These are phyloP conservation scores for Ganoderma multipileum DNA, from an alignment of 1,284 basidiomycete genomes.

Conservation along the genomic window DNA sequence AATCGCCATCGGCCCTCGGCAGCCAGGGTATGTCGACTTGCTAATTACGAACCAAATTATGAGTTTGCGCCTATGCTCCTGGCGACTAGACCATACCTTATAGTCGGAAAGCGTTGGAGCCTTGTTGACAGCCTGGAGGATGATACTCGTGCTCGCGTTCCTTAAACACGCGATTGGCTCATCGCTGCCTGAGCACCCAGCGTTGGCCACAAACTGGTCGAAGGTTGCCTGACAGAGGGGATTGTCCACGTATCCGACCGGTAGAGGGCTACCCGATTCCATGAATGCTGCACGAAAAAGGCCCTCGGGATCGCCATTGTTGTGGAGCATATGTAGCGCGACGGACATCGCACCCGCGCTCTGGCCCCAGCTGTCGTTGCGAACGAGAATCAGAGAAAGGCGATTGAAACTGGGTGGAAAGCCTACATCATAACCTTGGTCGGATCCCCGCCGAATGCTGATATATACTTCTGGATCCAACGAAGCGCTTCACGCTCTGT, in stretches of 20 bases:
- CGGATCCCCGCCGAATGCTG: slow-evolving; percentile 8
- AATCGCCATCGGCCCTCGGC: slow-evolving; percentile 47
- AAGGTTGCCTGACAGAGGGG: slow-evolving; percentile 41
- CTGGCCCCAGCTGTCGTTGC: slow-evolving; percentile 12
- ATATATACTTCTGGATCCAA: slow-evolving; percentile 12
- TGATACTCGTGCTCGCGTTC: slow-evolving; percentile 36
- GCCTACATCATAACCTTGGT: slow-evolving; percentile 6
- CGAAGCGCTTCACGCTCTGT: slow-evolving; percentile 4
- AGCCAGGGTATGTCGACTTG: slow-evolving; percentile 39
- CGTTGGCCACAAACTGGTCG: slow-evolving; percentile 41
- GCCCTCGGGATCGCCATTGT: slow-evolving; percentile 12
- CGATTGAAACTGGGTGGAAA: background rate
- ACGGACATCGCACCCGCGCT: slow-evolving; percentile 17
- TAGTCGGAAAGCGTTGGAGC: slow-evolving; percentile 39
- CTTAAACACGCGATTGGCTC: slow-evolving; percentile 50
- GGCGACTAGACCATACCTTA: slow-evolving; percentile 31
- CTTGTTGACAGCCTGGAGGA: slow-evolving; percentile 42
- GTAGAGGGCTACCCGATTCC: slow-evolving; percentile 44
- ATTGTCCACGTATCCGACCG: slow-evolving; percentile 36
- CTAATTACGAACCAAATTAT: background rate
- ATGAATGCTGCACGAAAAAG: slow-evolving; percentile 46
- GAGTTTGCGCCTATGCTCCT: too few relatives aligned
- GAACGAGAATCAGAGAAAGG: too few relatives aligned
- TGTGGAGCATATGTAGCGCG: slow-evolving; percentile 11
- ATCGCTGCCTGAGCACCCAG: slow-evolving; percentile 39